Base-by-base conservation (phyloP, 352 stramenopile genomes). In the Phytophthora pisi region DNA sequence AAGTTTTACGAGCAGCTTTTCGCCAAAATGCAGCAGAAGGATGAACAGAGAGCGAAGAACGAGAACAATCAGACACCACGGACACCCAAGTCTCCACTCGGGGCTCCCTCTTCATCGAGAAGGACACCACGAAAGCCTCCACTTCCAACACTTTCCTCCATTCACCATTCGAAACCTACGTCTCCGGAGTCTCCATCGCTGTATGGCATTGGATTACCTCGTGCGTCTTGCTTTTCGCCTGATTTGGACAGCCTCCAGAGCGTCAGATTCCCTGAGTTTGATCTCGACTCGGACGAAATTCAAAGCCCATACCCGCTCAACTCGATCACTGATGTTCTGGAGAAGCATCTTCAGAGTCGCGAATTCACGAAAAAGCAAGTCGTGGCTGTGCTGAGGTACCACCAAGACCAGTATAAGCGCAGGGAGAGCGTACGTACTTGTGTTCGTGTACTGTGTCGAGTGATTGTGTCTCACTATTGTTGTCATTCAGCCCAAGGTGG, bases 1-100 rank as follows among this genome's bases (percentile, higher is more conserved):
- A 81, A 81, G 42, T 90, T 91, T 47, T 91, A 88, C 64, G 80
- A 90, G 36, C 80, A 90, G 34, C 55, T 91, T 13, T 85, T 91
- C 28, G 67, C 73, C 2, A 88, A 86, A 47, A 84, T 90, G 76
- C 79, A 90, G 65, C 68, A 79, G 8, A 64, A 84, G 31, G 76
- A 90, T 26, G 64, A 76, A 7, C 72, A 81, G 16, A 40, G 53
- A 20, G 28, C 42, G 3, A 77, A 72, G 23, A 55, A 68, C 34
- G 18, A 47, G 0, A 51, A 57, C 15, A 73, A 67, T 45, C 69
- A 70, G 40, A 42, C 38, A 1, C 52, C 68, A 20, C 61, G 40
- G 28, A 70, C 58, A 20, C 50, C 53, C 13, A 61, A 52, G 10
- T 65, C 63, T 4, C 61, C 67, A 13, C 23, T 63, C 10, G 59